Evolutionary conservation across 176 grass and related monocot species (phyloP), one percentile per base, ranked within the genome.

Genomic region (Zoysia pacifica): DNA sequence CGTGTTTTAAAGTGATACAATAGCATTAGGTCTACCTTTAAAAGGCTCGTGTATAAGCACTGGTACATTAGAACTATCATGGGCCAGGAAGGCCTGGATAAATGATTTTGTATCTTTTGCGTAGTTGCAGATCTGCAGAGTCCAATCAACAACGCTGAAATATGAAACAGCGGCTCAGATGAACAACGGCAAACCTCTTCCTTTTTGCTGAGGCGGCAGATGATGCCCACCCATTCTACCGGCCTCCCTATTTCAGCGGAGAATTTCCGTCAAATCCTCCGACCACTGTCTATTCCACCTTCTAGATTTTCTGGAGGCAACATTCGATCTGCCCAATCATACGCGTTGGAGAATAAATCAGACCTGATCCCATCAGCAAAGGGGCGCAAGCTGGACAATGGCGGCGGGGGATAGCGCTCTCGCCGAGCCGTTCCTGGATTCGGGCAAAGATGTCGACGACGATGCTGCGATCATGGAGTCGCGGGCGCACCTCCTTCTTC

Each of bases 401-500:
- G 65, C 38, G 19, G 54, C 19, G 71, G 44, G 9, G 18, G 70
- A 2, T 37, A 56, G 48, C 56, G 58, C 15, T 77, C 58, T 71
- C 9, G 48, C 2, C 12, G 40, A 71, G 58, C 66, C 73, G 61
- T 12, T 82, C 12, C 48, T 84, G 2, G 11, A 5, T 0, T 18
- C 11, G 0, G 35, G 7, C 53, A 70, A 62, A 49, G 51, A 59
- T 45, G 70, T 0, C n/a, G 60, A 18, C 3, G 43, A 16, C 1
- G 20, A 47, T n/a, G 37, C 61, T 7, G 28, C 37, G 5, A 55
- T 72, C 69, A 56, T 67, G 45, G 91, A 90, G 74, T 63, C 65
- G 36, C 86, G 85, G 70, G 48, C 69, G 36, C 90, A 64, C 5
- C 82, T 86, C 60, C 77, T 62, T 15, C 28, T 37, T 28, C 67